Evolutionary conservation across 768 basidiomycete genomes (phyloP), one percentile per base, ranked within the genome.

Genomic region (Calocera cornea): DNA sequence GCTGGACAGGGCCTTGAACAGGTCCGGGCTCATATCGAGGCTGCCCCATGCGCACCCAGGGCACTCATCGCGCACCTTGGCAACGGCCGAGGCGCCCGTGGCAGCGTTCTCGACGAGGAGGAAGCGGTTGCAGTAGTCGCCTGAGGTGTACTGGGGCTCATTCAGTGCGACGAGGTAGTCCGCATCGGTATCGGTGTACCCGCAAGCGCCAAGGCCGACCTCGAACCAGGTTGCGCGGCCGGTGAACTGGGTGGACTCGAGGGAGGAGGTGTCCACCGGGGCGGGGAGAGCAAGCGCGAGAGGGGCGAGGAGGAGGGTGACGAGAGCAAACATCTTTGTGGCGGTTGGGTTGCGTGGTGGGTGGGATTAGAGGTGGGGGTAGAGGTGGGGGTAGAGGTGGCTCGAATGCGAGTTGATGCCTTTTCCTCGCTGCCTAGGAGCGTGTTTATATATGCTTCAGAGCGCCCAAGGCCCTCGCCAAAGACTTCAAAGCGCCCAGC

Each of bases 171-270:
- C 77, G 60, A 81, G 80, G 66, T 73, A 79, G 66, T 82, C 81
- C 8, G 29, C 41, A 10, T 73, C 70, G 12, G 34, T 36, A 71
- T 74, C 78, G 10, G 3, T 33, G 14, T 47, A 0, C 29, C 81
- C 81, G 67, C 81, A 82, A 66, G 81, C 78, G 24, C 81, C 81
- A 14, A 82, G 75, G 29, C 81, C 81, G 31, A 73, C 78, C 22
- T 77, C 76, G 65, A 76, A 82, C 70, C 69, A 82, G 0, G 80
- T 82, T 60, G 77, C 68, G 34, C 76, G 76, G 34, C 67, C 65
- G 34, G 65, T 49, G 71, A 41, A 66, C 65, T 16, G 14, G 14
- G 12, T 27, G 49, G 49, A 24, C 24, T 50, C 49, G 49, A 50
- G 49, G 14, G 49, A 50, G 49, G 49, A 50, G 49, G 49, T 16